These are phyloP conservation scores for Cryomyces minteri DNA, from an alignment of 495 filamentous ascomycete genomes.

Conservation along the genomic window DNA sequence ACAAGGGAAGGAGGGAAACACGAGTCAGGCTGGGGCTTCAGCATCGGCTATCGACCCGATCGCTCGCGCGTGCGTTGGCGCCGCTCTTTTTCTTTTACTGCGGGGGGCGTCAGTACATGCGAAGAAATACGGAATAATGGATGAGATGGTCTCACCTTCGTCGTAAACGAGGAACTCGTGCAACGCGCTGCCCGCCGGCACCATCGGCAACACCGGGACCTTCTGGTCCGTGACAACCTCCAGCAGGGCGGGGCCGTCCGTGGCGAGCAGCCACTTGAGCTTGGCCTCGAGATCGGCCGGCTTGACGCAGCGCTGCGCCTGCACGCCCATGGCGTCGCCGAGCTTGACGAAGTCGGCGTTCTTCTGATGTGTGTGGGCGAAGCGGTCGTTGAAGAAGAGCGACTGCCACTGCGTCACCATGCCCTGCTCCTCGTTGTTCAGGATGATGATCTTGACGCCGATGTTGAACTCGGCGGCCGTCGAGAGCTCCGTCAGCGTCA, in stretches of 20 bases:
- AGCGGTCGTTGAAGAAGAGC: conserved; percentile 83
- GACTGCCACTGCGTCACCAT: conserved; percentile 98
- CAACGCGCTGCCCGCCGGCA: conserved; percentile 66
- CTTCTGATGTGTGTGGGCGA: conserved; percentile 77
- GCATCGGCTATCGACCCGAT: conserved; percentile 25
- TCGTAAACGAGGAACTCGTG: conserved; percentile 94
- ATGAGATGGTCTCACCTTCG: conserved; percentile 34
- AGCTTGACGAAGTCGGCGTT: conserved; percentile 90
- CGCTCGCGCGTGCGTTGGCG: conserved; percentile 53
- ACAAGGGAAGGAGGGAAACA: neutral
- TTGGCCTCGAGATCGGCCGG: conserved; percentile 58
- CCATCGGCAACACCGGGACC: conserved; percentile 97
- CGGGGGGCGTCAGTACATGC: conserved; percentile 4
- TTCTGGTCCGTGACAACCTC: conserved; percentile 48
- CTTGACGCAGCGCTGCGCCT: conserved; percentile 46
- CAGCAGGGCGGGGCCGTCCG: conserved; percentile 24
- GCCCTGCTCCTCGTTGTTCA: conserved; percentile 94
- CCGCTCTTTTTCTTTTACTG: conserved; percentile 58
- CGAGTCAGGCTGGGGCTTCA: neutral
- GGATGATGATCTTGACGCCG: conserved; percentile 73
- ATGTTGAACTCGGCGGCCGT: conserved; percentile 86
- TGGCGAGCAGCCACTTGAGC: conserved; percentile 76
- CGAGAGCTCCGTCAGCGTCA: conserved; percentile 86
- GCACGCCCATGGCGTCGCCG: conserved; percentile 36
- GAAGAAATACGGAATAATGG: neutral